These are phyloP conservation scores for Fusarium nanum DNA, from an alignment of 2,329 filamentous ascomycete genomes.

Conservation along the genomic window DNA sequence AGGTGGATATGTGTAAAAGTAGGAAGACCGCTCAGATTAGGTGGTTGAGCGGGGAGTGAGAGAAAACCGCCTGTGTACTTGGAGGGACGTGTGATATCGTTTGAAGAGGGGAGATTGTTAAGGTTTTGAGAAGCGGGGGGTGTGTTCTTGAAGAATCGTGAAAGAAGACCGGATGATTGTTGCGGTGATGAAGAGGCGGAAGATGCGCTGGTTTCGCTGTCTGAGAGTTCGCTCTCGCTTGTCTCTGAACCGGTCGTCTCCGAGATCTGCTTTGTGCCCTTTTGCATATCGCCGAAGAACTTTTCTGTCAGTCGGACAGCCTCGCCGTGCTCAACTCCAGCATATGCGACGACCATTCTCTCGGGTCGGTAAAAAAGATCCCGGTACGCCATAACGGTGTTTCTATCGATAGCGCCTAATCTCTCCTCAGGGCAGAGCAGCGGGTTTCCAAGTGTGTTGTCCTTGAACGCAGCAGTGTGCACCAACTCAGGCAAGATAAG, in stretches of 20 bases:
- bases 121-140: slow-evolving; percentile 71
- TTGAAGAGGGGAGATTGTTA: slow-evolving; percentile 58
- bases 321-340: slow-evolving; percentile 84
- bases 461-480: slow-evolving; percentile 94
- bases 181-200: slow-evolving; percentile 54
- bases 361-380: slow-evolving; percentile 89
- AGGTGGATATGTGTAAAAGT: slow-evolving; percentile 93
- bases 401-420: slow-evolving; percentile 77
- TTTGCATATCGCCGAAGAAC: slow-evolving; percentile 90
- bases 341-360: slow-evolving; percentile 93
- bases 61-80: slow-evolving; percentile 96
- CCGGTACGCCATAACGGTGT: slow-evolving; percentile 81
- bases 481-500: slow-evolving; percentile 95
- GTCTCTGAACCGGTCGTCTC: slow-evolving; percentile 70
- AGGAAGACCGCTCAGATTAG: slow-evolving; percentile 77
- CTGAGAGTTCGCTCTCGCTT: slow-evolving; percentile 56
- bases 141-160: slow-evolving; percentile 88
- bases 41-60: slow-evolving; percentile 82
- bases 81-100: slow-evolving; percentile 73
- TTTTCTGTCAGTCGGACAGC: slow-evolving; percentile 84
- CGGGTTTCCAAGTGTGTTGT: slow-evolving; percentile 95
- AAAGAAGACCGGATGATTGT: slow-evolving; percentile 74
- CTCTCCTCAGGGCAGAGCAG: slow-evolving; percentile 90
- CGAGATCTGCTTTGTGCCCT: slow-evolving; percentile 57
- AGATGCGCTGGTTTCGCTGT: slow-evolving; percentile 49